Percentiles rank a stretch among this genome's conserved stretches.
Conservation (phyloP, 768 basidiomycete genomes). For the Panellus pusillus region DNA sequence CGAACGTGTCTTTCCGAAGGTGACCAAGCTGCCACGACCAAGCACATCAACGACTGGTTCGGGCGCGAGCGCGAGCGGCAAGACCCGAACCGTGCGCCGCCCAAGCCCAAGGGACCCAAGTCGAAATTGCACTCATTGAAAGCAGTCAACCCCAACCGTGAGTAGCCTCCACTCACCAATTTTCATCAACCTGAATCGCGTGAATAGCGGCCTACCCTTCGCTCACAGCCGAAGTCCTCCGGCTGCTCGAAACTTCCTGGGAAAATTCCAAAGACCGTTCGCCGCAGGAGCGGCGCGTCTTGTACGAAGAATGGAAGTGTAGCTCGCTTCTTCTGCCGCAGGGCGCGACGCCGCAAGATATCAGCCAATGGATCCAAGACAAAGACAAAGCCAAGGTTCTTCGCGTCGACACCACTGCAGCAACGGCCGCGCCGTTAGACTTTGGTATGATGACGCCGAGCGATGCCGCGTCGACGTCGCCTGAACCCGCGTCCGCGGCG, state of each 20-base stretch:
- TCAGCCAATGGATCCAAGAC: not conserved
- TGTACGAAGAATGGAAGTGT: not conserved
- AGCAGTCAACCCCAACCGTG: not conserved
- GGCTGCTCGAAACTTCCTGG: not conserved
- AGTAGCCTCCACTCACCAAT: not conserved
- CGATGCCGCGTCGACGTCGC: slow-evolving; percentile 3
- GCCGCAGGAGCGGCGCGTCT: not conserved
- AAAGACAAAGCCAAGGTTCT: not conserved
- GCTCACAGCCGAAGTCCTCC: not conserved
- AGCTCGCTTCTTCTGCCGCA: not conserved
- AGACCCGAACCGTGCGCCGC: no score
- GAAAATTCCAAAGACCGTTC: not conserved
- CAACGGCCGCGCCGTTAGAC: not conserved
- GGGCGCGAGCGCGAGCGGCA: no score
- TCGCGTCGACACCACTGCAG: slow-evolving; percentile 3
- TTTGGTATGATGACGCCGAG: slow-evolving; percentile 8
- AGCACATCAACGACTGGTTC: no score
- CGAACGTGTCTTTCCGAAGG: no score
- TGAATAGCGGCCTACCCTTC: slow-evolving; percentile 1
- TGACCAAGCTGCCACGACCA: no score
- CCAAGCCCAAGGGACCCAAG: no score
- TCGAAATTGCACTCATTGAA: no score
- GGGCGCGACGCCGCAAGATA: not conserved
- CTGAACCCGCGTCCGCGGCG: not conserved
- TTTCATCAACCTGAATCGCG: not conserved